phyloP scores from a whole-genome alignment of 495 filamentous ascomycete genomes.

The Penicillium lagena region DNA sequence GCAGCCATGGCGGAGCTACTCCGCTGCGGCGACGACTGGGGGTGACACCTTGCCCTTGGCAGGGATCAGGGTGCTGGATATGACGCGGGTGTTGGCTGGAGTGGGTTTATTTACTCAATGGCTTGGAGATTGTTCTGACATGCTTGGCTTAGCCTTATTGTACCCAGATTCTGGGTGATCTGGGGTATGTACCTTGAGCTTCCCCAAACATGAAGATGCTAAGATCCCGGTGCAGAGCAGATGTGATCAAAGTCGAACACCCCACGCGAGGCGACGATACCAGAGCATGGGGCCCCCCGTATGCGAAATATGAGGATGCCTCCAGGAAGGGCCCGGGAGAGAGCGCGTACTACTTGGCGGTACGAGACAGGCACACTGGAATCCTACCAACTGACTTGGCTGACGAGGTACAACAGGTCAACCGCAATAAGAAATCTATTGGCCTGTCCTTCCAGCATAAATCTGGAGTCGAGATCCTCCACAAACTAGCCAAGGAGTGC shows the following conservation, averaged over 20 bases:
- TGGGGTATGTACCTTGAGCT: constrained; percentile 58
- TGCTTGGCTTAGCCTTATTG: constrained; percentile 72
- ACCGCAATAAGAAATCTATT: constrained; percentile 94
- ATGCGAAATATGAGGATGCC: constrained; percentile 64
- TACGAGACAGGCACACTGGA: constrained; percentile 31
- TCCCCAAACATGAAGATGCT: neutral
- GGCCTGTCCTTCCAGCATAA: constrained; percentile 84
- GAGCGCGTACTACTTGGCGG: constrained; percentile 88
- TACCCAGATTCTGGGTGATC: constrained; percentile 92
- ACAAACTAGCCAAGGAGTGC: constrained; percentile 73
- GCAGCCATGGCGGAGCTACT: constrained; percentile 28
- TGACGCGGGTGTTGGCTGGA: constrained; percentile 93
- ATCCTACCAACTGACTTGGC: constrained; percentile 1
- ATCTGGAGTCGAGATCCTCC: constrained; percentile 77
- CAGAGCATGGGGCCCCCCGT: constrained; percentile 92
- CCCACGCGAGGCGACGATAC: constrained; percentile 90
- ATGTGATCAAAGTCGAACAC: constrained; percentile 96
- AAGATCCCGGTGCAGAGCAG: constrained; percentile 53
- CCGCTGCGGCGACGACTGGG: constrained; percentile 13
- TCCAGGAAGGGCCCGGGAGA: constrained; percentile 71
- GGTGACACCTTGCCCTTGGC: constrained; percentile 59
- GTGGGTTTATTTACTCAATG: constrained; percentile 45
- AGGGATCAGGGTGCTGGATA: constrained; percentile 85
- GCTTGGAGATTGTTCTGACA: constrained; percentile 7
- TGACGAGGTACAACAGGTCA: constrained; percentile 52